Evolutionary conservation across 352 stramenopile species (phyloP).

Genomic region (Phytophthora pistaciae): DNA sequence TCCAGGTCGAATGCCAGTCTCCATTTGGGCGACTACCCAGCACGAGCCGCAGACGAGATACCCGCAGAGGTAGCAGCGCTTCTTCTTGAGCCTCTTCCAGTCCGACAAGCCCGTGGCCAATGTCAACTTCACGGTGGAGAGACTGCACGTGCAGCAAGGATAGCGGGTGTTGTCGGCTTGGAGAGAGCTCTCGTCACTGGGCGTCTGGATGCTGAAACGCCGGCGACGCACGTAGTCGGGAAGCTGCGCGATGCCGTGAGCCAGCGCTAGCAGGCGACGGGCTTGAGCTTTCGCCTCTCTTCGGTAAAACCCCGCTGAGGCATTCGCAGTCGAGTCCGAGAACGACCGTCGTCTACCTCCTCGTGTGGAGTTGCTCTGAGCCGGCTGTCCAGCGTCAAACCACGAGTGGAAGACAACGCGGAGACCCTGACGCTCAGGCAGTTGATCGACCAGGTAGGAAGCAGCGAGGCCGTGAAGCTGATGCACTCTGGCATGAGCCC

Average conservation of each 20-base stretch:
- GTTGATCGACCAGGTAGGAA: slow-evolving; percentile 13
- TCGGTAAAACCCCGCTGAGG: not conserved
- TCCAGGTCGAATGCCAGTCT: slow-evolving; percentile 13
- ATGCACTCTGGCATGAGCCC: slow-evolving; percentile 12
- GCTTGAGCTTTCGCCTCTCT: not conserved
- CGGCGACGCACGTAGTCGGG: not conserved
- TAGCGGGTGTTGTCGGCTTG: not conserved
- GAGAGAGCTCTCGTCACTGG: not conserved
- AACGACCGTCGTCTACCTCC: not conserved
- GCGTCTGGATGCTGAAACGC: not conserved
- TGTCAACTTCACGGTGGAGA: not conserved
- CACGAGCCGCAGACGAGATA: slow-evolving; percentile 37
- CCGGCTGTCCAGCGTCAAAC: not conserved
- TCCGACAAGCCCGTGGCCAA: not conserved
- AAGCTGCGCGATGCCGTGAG: not conserved
- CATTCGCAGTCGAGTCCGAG: not conserved
- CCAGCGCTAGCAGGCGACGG: not conserved
- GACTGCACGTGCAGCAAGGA: not conserved
- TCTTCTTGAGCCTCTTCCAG: slow-evolving; percentile 2
- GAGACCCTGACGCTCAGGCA: not conserved
- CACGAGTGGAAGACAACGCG: slow-evolving; percentile 5
- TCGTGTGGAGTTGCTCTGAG: not conserved
- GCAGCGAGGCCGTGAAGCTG: slow-evolving; percentile 32
- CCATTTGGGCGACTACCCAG: slow-evolving; percentile 20
- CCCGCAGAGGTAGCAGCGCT: slow-evolving; percentile 36